Evolutionary conservation across 2,329 filamentous ascomycete species (phyloP), one percentile per base, ranked within the genome.

Genomic region (Fusarium sp.): DNA sequence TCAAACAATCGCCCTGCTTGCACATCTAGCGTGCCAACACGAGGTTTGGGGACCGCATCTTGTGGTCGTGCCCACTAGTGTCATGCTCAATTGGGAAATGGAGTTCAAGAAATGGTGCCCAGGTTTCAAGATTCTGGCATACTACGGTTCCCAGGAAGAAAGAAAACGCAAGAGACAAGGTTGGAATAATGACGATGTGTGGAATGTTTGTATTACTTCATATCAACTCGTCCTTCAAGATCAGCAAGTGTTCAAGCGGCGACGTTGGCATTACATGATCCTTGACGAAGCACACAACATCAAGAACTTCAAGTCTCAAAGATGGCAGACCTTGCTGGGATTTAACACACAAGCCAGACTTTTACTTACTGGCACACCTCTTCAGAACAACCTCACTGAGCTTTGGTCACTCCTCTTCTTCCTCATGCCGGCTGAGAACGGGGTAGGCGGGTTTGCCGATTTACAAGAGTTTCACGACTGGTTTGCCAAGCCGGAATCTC

Each of bases 31-130:
- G 10, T 94, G 94, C 65, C 87, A 93, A 39, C 92, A 97, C 75
- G 89, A 94, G 74, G 89, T 97, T 7, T 99, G 96, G 96, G 96
- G 96, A 0, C 94, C 96, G 1, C 96, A 99, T 82, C 83, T 99
- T 24, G 93, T 99, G 48, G 92, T 99, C 63, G 96, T 99, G 3
- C 96, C 96, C 2, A 99, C 96, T 3, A 98, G 94, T 79, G 96
- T 99, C 48, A 97, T 99, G 86, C 88, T 99, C 68, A 99, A 99
- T 76, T 99, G 96, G 96, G 96, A 99, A 78, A 98, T 98, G 92
- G 96, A 99, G 79, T 99, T 99, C 85, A 98, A 98, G 76, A 99
- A 99, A 78, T 99, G 95, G 89, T 93, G 94, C 58, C 96, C 96
- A 5, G 95, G 96, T 1, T 99, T 99, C 84, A 98, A 97, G 77